A percentile compares a stretch with the other conserved stretches of the same genome.
Evolutionary conservation across 2,329 filamentous ascomycete genomes (phyloP).

Genomic region (Stromatinia cepivora): DNA sequence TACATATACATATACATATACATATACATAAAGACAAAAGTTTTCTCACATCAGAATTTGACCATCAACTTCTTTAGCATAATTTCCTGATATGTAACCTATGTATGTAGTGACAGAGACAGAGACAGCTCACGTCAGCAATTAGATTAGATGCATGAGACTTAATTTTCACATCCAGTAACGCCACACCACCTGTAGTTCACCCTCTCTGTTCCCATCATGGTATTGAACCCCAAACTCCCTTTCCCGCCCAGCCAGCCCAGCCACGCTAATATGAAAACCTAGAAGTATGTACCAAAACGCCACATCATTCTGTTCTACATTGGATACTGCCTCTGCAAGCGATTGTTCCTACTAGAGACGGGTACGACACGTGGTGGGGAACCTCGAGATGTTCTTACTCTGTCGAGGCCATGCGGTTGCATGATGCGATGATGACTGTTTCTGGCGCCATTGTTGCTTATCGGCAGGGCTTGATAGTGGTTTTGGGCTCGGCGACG

Average conservation of each 20-base stretch:
- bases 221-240: constrained; percentile 9
- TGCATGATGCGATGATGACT: constrained; percentile 23
- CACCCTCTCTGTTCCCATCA: neutral
- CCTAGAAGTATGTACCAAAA: constrained; percentile 14
- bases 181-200: neutral
- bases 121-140: neutral
- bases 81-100: neutral
- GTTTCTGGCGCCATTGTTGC: constrained; percentile 13
- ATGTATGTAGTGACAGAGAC: constrained; percentile 1
- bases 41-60: neutral
- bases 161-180: neutral
- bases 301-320: constrained; percentile 17
- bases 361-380: constrained; percentile 32
- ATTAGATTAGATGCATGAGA: neutral
- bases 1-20: neutral
- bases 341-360: constrained; percentile 30
- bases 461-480: constrained; percentile 1
- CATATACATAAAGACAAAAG: neutral
- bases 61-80: neutral
- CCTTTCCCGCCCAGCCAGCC: constrained; percentile 1
- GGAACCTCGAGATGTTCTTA: constrained; percentile 35
- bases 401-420: constrained; percentile 30
- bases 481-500: constrained; percentile 14
- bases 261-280: constrained; percentile 19
- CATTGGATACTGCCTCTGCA: constrained; percentile 31